Evolutionary conservation across 108 stramenopile species (phyloP), one percentile per base, ranked within the genome.

Genomic region (Cyclotella atomus): DNA sequence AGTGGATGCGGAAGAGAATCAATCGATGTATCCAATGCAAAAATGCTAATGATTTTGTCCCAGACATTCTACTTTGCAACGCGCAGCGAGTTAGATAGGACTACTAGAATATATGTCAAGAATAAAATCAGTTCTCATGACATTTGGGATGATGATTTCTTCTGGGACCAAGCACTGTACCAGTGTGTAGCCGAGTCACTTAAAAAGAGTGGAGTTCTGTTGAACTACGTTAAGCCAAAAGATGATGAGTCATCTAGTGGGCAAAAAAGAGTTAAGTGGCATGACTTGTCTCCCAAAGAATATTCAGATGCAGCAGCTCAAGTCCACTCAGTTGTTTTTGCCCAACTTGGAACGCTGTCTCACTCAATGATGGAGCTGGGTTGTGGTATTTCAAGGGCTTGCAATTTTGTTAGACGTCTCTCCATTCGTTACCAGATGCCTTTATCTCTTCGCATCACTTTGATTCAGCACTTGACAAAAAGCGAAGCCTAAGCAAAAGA

Each of bases 281-380:
- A 92, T 76, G 91, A 92, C 50, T 67, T 92, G 29, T 75, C 68
- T 29, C 68, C 57, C 15, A 33, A 41, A 3, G 89, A 92, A 74
- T 75, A 89, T 27, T 65, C 72, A 5, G 84, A 87, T 46, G 91
- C 91, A 19, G 89, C 89, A 15, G 75, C 85, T 0, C 91, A 93
- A 67, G 89, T 93, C 10, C 89, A 93, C 41, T 89, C 88, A 10
- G 83, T 90, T 60, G 81, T 93, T 12, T 89, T 90, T 73, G 89
- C 89, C 0, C 89, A 93, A 66, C 68, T 92, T 0, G 86, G 89
- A 19, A 84, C 89, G 1, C 72, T 92, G 63, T 79, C 89, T 16
- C 88, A 93, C 59, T 82, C 84, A 9, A 93, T 93, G 89, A 49
- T 90, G 29, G 91, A 93, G 49, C 82, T 93, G 63, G 87, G 86